phyloP scores from a whole-genome alignment of 2,329 filamentous ascomycete species.

The Ophiognomonia clavigignenti-juglandacearum region DNA sequence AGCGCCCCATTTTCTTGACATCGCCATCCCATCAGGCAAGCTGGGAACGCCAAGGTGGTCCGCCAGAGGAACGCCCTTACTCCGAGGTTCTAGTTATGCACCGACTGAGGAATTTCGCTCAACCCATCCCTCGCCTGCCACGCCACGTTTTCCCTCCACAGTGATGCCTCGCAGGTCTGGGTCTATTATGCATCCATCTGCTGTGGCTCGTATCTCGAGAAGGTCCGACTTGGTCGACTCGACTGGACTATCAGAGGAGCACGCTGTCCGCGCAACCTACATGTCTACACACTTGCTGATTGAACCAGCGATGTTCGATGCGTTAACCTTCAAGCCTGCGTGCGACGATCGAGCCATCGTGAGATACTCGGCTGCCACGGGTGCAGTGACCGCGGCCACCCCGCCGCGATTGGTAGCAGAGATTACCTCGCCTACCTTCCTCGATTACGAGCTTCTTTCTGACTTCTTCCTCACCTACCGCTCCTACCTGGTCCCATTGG shows the following conservation, averaged over 20 bases:
- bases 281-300: constrained; percentile 48
- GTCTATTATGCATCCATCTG: constrained; percentile 31
- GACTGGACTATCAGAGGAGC: constrained; percentile 34
- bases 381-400: constrained; percentile 81
- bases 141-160: constrained; percentile 25
- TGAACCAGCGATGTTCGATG: constrained; percentile 76
- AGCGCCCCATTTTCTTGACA: constrained; percentile 55
- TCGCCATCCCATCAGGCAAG: constrained; percentile 78
- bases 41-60: constrained; percentile 81
- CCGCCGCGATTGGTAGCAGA: constrained; percentile 88
- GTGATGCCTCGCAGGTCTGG: constrained; percentile 30
- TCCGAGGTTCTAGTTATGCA: constrained; percentile 77
- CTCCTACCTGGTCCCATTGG: constrained; percentile 71
- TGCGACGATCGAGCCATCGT: constrained; percentile 78
- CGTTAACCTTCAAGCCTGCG: constrained; percentile 70
- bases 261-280: constrained; percentile 39
- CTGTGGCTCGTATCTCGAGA: constrained; percentile 21
- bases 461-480: constrained; percentile 98
- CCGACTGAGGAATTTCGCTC: constrained; percentile 68
- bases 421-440: constrained; percentile 91
- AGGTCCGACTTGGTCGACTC: constrained; percentile 29
- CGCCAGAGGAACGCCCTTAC: constrained; percentile 65
- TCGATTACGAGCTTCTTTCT: constrained; percentile 94
- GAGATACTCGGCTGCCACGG: constrained; percentile 66
- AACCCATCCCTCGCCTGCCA: constrained; percentile 48